These are phyloP conservation scores for Trypethelium eluteriae DNA, from an alignment of 495 filamentous ascomycete genomes.

Conservation along the genomic window DNA sequence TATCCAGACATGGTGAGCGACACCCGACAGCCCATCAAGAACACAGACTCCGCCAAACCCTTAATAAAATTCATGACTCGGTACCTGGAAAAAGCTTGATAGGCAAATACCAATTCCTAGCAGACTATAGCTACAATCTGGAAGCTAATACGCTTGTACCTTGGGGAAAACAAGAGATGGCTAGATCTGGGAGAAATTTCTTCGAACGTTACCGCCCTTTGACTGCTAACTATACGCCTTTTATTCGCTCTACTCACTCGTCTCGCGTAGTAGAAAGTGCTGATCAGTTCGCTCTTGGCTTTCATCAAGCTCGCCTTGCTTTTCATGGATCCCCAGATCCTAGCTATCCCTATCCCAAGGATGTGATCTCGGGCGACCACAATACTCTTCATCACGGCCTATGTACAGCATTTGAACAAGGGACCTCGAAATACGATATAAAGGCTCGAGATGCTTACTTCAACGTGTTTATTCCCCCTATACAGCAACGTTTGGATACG, in stretches of 20 bases:
- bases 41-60: neutral
- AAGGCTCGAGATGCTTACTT: constrained; percentile 46
- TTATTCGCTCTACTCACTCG: constrained; percentile 61
- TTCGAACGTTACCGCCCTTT: constrained; percentile 59
- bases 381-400: constrained; percentile 68
- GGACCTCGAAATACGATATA: constrained; percentile 41
- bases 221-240: constrained; percentile 48
- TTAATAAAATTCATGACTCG: constrained; percentile 51
- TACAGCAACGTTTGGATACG: neutral
- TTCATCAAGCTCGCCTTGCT: constrained; percentile 45
- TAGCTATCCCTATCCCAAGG: constrained; percentile 46
- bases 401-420: constrained; percentile 56
- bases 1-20: constrained; percentile 75
- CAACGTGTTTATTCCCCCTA: constrained; percentile 48
- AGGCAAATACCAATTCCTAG: constrained; percentile 52
- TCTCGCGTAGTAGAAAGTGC: constrained; percentile 66
- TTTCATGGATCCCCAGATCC: constrained; percentile 1
- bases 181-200: constrained; percentile 62
- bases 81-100: constrained; percentile 38
- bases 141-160: constrained; percentile 63
- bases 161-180: constrained; percentile 63
- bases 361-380: constrained; percentile 65
- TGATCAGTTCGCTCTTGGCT: constrained; percentile 61
- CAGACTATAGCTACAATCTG: constrained; percentile 60
- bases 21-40: constrained; percentile 58